Evolutionary conservation across 371 early-diverging fungal genomes (phyloP).

Genomic region (Fennellomyces sp.): DNA sequence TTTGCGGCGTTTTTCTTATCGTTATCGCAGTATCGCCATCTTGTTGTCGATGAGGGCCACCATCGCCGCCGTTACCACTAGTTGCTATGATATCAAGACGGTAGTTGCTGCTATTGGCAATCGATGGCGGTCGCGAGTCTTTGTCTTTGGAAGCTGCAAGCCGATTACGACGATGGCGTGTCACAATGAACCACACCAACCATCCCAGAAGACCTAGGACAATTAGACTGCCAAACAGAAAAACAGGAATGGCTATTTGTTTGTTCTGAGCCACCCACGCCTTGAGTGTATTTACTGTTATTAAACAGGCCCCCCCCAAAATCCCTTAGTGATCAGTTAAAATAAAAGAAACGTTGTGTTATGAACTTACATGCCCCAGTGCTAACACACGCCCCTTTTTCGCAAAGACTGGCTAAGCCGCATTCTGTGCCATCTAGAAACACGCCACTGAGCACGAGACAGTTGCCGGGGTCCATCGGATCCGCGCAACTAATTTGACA

Average conservation of each 20-base stretch:
- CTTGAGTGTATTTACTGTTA: conserved; percentile 43
- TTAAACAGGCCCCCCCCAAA: too few species aligned
- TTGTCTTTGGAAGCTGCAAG: conserved; percentile 33
- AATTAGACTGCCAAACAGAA: conserved; percentile 51
- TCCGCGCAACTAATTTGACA: conserved; percentile 75
- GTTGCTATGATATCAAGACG: background rate
- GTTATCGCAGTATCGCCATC: background rate
- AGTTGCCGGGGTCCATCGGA: conserved; percentile 50
- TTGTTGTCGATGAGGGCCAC: conserved; percentile 5
- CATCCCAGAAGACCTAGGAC: conserved; percentile 35
- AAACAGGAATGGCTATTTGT: conserved; percentile 59
- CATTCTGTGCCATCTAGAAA: conserved; percentile 93
- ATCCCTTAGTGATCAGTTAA: background rate
- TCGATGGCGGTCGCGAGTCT: conserved; percentile 38
- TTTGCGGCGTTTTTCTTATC: background rate
- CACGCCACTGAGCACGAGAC: conserved; percentile 70
- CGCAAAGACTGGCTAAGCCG: conserved; percentile 74
- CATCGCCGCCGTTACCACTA: background rate
- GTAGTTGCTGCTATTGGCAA: conserved; percentile 6
- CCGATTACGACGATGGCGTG: conserved; percentile 21
- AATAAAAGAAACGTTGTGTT: background rate
- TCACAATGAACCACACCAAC: conserved; percentile 28
- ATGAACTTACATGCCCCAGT: conserved; percentile 52
- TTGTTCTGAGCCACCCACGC: conserved; percentile 59
- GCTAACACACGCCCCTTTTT: conserved; percentile 46